Percentiles rank a stretch among this genome's conserved stretches.
phyloP scores from a whole-genome alignment of 495 filamentous ascomycete genomes.

The Amniculicola lignicola region DNA sequence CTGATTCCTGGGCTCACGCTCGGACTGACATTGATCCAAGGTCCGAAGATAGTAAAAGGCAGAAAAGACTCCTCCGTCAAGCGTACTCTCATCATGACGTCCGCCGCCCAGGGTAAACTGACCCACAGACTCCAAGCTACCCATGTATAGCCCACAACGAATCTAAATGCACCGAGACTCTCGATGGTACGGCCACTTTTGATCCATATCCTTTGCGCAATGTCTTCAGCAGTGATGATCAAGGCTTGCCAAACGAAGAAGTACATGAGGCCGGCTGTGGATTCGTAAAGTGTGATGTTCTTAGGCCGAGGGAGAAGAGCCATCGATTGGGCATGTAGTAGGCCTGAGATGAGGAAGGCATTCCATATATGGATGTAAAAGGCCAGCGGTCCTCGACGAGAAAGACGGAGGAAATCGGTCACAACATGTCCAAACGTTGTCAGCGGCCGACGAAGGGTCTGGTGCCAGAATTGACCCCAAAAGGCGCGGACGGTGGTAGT shows the following conservation, averaged over 20 bases:
- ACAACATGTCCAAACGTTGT: not conserved
- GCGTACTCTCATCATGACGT: slow-evolving; percentile 8
- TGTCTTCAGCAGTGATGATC: slow-evolving; percentile 11
- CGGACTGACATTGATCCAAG: no score
- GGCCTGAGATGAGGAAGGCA: slow-evolving; percentile 11
- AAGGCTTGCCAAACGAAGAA: slow-evolving; percentile 16
- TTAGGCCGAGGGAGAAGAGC: not conserved
- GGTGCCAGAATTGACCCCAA: slow-evolving; percentile 18
- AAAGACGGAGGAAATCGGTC: not conserved
- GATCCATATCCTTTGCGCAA: not conserved
- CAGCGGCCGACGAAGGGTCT: not conserved
- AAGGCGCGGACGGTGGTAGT: slow-evolving; percentile 5
- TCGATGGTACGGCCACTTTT: not conserved
- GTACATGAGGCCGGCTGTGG: not conserved
- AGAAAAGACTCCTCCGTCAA: slow-evolving; percentile 12
- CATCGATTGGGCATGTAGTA: not conserved
- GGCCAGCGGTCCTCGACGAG: not conserved
- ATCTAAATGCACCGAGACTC: not conserved
- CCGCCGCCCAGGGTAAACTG: slow-evolving; percentile 8
- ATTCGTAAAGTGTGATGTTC: slow-evolving; percentile 1
- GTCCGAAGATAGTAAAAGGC: not conserved
- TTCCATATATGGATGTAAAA: slow-evolving; percentile 2
- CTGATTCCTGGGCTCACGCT: no score
- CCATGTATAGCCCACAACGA: slow-evolving; percentile 7
- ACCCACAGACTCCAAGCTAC: not conserved